Percentiles rank a stretch among this genome's conserved stretches.
phyloP scores from a whole-genome alignment of 805 yeast species.

The Saccharomycodes ludwigii region DNA sequence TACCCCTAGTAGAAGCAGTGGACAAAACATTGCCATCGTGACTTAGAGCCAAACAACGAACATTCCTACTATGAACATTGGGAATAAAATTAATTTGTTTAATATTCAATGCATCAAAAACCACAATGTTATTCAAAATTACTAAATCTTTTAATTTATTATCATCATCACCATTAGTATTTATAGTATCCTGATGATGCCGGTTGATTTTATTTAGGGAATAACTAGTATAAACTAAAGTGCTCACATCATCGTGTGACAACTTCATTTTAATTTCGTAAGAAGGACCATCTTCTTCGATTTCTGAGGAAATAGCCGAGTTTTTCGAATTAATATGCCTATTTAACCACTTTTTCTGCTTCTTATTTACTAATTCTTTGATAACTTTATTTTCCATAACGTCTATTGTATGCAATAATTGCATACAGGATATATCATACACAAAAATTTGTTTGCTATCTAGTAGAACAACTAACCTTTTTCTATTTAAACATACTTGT shows the following conservation, averaged over 20 bases:
- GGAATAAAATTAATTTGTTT: conserved; percentile 49
- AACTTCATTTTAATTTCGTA: conserved; percentile 1
- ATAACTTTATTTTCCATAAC: conserved; percentile 14
- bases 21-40: conserved; percentile 49
- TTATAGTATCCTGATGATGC: too few species aligned
- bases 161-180: neutral
- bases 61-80: conserved; percentile 20
- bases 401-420: conserved; percentile 60
- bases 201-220: too few species aligned
- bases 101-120: conserved; percentile 64
- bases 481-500: conserved; percentile 67
- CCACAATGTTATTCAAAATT: conserved; percentile 34
- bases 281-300: neutral
- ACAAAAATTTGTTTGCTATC: conserved; percentile 66
- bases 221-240: neutral
- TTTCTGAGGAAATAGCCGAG: too few species aligned
- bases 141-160: conserved; percentile 1
- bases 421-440: conserved; percentile 85
- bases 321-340: conserved; percentile 24
- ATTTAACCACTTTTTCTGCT: conserved; percentile 1
- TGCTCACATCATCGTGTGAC: neutral
- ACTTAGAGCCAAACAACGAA: conserved; percentile 30
- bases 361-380: neutral
- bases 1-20: conserved; percentile 61
- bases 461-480: conserved; percentile 65